Base-by-base conservation (phyloP, 1,139 yeast genomes). In the Hansenula lynferdii region DNA sequence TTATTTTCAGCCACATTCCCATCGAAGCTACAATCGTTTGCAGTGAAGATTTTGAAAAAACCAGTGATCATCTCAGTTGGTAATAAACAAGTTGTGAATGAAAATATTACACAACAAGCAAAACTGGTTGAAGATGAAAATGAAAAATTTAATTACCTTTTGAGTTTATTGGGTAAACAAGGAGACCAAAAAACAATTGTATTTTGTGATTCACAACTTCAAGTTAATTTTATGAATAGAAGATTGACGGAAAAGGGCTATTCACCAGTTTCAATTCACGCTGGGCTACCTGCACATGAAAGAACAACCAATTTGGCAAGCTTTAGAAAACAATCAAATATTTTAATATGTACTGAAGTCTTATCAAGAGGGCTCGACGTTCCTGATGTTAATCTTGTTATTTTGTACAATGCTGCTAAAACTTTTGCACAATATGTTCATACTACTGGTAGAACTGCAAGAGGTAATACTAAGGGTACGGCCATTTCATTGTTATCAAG, bases 341-440 rank as follows among this genome's bases (percentile, higher is more conserved):
- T 87, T 7, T 63, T 92, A 39, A 75, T 90, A 21, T 96, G 97
- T 7, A 94, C 99, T 0, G 92, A 96, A 1, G 84, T 92, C 18
- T 90, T 97, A 3, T 96, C 98, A 0, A 69, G 99, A 46, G 99
- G 99, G 0, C 64, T 92, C 24, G 97, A 92, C 61, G 96, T 94
- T 11, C 84, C 86, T 41, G 84, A 82, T 23, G 71, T 92, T 26
- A 79, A 79, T 40, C 61, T 89, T 32, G 97, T 92, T 3, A 68
- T 92, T 9, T 85, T 92, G 49, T 92, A 76, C 56, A 96, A 92
- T 57, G 81, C 96, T 0, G 96, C 97, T 0, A 85, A 75, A 47
- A 96, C 92, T 47, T 75, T 90, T 73, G 97, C 95, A 46, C 98
- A 94, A 57, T 92, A 92, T 55, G 95, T 94, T 7, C 99, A 92